These are phyloP conservation scores for Irpex rosettiformis DNA, from an alignment of 1,284 basidiomycete species.

Conservation along the genomic window DNA sequence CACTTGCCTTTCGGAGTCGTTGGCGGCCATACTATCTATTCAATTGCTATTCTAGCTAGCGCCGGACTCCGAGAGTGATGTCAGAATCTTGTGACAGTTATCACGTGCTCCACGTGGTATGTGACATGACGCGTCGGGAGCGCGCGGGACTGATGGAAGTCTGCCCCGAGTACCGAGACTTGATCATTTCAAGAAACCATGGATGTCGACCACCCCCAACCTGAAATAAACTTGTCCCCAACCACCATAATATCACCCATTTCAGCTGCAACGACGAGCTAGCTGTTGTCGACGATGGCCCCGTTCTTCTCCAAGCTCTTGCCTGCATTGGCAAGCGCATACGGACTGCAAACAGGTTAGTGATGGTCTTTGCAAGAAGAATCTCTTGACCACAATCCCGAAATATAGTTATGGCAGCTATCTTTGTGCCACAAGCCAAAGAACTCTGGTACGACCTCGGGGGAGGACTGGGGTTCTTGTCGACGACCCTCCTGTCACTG, in stretches of 20 bases:
- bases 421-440: constrained; percentile 56
- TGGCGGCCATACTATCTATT: neutral
- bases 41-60: neutral
- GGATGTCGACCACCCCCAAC: neutral
- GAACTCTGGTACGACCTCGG: constrained; percentile 57
- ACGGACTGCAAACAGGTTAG: constrained; percentile 36
- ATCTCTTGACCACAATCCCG: neutral
- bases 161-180: neutral
- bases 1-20: neutral
- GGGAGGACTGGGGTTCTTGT: constrained; percentile 67
- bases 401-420: constrained; percentile 29
- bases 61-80: neutral
- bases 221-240: neutral
- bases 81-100: neutral
- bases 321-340: constrained; percentile 34
- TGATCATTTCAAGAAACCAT: too few species aligned
- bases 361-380: neutral
- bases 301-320: constrained; percentile 36
- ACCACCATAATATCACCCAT: neutral
- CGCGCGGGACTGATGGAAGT: neutral
- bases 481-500: constrained; percentile 59
- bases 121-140: neutral
- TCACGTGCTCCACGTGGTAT: neutral
- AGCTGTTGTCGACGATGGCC: constrained; percentile 23
- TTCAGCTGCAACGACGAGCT: neutral